These are phyloP conservation scores for Firmiana major DNA, from an alignment of 345 rosid species.

Conservation along the genomic window DNA sequence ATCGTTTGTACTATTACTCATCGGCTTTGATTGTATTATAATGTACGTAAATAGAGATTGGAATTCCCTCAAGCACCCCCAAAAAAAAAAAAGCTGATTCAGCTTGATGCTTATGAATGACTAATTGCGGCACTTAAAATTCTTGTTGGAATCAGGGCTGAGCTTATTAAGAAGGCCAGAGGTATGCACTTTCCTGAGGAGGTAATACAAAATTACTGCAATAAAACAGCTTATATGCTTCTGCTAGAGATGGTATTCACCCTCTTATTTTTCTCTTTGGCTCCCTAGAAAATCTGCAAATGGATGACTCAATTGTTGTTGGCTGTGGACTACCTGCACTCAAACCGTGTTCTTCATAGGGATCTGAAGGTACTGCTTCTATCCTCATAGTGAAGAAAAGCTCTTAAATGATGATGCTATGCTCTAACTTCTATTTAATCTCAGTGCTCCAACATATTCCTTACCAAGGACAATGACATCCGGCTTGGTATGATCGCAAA, in stretches of 20 bases:
- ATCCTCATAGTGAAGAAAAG: slow-evolving; percentile 3
- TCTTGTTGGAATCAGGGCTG: slow-evolving; percentile 57
- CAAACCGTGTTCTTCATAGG: slow-evolving; percentile 90
- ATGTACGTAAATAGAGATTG: not conserved
- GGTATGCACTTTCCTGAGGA: slow-evolving; percentile 78
- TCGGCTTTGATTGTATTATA: not conserved
- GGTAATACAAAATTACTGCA: slow-evolving; percentile 39
- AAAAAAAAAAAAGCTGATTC: not conserved
- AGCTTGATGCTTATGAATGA: not conserved
- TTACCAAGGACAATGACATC: slow-evolving; percentile 73
- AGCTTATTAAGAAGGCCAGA: slow-evolving; percentile 74
- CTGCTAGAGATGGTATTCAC: not conserved
- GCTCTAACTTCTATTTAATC: slow-evolving; percentile 20
- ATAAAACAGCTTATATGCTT: not conserved
- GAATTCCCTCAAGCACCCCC: not conserved
- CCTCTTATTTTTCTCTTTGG: slow-evolving; percentile 5
- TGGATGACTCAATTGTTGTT: slow-evolving; percentile 89
- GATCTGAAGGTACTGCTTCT: slow-evolving; percentile 70
- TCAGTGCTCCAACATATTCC: slow-evolving; percentile 97
- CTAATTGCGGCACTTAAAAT: not conserved
- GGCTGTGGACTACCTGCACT: slow-evolving; percentile 90
- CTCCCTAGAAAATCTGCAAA: slow-evolving; percentile 81
- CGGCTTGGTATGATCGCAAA: slow-evolving; percentile 67
- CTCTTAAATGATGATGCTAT: slow-evolving; percentile 20
- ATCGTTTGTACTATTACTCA: not conserved